These are phyloP conservation scores for Xylaria sp. DNA, from an alignment of 2,329 filamentous ascomycete species.

Conservation along the genomic window DNA sequence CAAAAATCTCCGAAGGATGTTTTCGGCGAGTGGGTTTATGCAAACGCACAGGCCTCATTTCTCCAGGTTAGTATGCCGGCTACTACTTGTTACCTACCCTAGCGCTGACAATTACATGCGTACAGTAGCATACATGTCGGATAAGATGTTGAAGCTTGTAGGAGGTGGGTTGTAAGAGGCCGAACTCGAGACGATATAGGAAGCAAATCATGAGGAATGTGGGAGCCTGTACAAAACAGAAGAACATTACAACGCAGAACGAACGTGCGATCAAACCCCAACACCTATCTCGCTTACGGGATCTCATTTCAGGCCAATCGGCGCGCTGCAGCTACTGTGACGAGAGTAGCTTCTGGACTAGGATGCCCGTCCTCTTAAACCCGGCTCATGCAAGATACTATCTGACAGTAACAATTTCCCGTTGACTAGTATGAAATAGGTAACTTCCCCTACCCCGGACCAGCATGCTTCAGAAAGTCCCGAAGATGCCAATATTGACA, in stretches of 20 bases:
- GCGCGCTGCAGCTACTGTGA: constrained; percentile 20
- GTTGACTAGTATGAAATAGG: constrained; percentile 14
- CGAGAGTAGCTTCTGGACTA: constrained; percentile 24
- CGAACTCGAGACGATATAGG: constrained; percentile 18
- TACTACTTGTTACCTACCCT: constrained; percentile 18
- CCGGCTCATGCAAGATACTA: constrained; percentile 26
- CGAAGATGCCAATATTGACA: constrained; percentile 21
- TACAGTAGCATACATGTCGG: constrained; percentile 31
- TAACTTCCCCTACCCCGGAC: constrained; percentile 31
- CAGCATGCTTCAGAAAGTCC: constrained; percentile 17
- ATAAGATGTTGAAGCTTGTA: constrained; percentile 13
- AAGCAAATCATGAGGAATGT: constrained; percentile 9
- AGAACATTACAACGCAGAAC: neutral
- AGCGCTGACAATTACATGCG: constrained; percentile 33
- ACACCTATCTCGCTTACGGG: constrained; percentile 32
- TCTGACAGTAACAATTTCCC: constrained; percentile 28
- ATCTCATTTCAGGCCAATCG: constrained; percentile 33
- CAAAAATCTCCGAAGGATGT: constrained; percentile 35
- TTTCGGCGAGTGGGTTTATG: constrained; percentile 33
- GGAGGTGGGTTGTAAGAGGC: constrained; percentile 5
- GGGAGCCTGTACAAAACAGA: neutral
- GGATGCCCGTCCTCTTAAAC: constrained; percentile 18
- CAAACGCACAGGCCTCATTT: constrained; percentile 42
- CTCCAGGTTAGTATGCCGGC: constrained; percentile 11
- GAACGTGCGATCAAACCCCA: constrained; percentile 30